phyloP scores from a whole-genome alignment of 2,329 filamentous ascomycete species.

The Talaromyces sp. region DNA sequence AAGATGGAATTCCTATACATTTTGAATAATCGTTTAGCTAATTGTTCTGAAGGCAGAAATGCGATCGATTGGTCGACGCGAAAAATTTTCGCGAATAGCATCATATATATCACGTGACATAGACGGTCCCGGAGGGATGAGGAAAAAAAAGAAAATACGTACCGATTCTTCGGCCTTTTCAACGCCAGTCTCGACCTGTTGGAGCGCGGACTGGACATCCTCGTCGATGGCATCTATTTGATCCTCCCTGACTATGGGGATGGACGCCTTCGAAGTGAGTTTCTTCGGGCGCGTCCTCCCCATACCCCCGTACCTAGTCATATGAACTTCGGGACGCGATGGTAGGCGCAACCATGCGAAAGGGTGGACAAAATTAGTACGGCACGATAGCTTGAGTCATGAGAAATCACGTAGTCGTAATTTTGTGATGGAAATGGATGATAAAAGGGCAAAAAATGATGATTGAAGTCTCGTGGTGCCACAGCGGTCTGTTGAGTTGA shows the following conservation, averaged over 20 bases:
- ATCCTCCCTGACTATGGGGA: conserved; percentile 83
- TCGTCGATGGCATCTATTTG: conserved; percentile 91
- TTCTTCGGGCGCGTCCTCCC: conserved; percentile 61
- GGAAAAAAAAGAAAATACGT: conserved; percentile 52
- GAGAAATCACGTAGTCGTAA: conserved; percentile 52
- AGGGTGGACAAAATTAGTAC: conserved; percentile 64
- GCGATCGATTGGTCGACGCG: background rate
- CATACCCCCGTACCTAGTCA: conserved; percentile 48
- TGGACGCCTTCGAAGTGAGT: conserved; percentile 83
- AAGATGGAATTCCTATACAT: conserved; percentile 81
- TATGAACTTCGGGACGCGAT: conserved; percentile 42
- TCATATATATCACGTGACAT: conserved; percentile 32
- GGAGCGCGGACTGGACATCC: conserved; percentile 74
- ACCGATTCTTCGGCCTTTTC: conserved; percentile 97
- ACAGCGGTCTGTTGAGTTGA: conserved; percentile 44
- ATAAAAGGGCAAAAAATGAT: conserved; percentile 47
- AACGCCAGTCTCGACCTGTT: conserved; percentile 89
- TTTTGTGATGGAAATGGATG: conserved; percentile 56
- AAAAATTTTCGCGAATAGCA: conserved; percentile 17
- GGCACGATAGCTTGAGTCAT: conserved; percentile 61
- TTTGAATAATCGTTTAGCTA: background rate
- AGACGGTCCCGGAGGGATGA: conserved; percentile 30
- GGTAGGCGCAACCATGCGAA: conserved; percentile 40
- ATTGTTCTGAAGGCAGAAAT: background rate
- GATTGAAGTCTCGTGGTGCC: conserved; percentile 34